Base-by-base conservation (phyloP, 805 yeast species). In the Schizosaccharomyces cryophilus region DNA sequence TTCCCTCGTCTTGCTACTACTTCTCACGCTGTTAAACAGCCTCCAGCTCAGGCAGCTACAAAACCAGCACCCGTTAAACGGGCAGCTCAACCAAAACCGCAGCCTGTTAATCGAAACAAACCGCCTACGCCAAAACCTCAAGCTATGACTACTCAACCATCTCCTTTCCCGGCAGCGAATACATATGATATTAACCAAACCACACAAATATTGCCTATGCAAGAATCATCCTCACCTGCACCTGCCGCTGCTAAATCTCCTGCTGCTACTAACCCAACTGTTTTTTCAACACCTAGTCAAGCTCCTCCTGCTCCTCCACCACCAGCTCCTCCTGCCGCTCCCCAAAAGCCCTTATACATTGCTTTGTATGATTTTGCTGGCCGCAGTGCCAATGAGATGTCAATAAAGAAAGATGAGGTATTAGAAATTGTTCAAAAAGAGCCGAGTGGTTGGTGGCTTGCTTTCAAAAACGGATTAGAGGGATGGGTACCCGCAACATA, bases 401-500 rank as follows among this genome's bases (percentile, higher is more conserved):
- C 96, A 5, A 75, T 90, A 48, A 72, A 77, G 5, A 85, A 84
- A 67, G 95, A 85, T 63, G 85, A 85, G 56, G 74, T 87, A 58
- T 81, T 90, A 45, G 80, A 80, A 64, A 80, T 93, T 42, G 73
- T 82, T 2, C 83, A 79, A 67, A 81, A 84, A 64, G 86, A 84
- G 62, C 81, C 83, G 58, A 89, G 86, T 64, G 95, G 96, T 19
- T 93, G 99, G 99, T 90, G 95, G 66, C 76, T 93, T 62, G 96
- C 88, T 9, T 85, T 84, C 69, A 76, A 80, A 42, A 65, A 67
- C 13, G 66, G 67, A 15, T 29, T 64, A 15, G 93, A 88, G 70
- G 99, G 99, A 4, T 93, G 98, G 98, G 90, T 93, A 13, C 99
- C 99, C 15, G 84, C 93, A 26, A 85, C 89, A n/a, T 93, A 89